Evolutionary conservation across 2,329 filamentous ascomycete species (phyloP), one percentile per base, ranked within the genome.

Genomic region (Westerdykella ornata): DNA sequence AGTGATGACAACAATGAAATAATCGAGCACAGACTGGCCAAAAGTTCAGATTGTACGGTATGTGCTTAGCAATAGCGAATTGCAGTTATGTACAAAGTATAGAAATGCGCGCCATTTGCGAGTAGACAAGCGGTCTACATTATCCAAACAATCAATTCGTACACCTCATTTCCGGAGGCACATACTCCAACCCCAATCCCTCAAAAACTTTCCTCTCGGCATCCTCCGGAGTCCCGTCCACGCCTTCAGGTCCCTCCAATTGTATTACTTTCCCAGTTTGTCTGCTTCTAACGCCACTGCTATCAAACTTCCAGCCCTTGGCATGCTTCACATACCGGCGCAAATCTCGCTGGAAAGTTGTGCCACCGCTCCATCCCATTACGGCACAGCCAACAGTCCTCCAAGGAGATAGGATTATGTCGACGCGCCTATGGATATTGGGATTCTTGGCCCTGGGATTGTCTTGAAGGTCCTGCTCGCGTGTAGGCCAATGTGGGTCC

Each of bases 361-460:
- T 94, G 1, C 82, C 90, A 1, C 88, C 86, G 13, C 79, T 84
- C 92, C 90, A 97, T 1, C 88, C 89, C 14, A 90, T 69, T 3
- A 97, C 75, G 0, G 89, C 90, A 53, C 88, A 96, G 0, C 92
- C 90, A 0, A 85, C 81, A 0, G 88, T 94, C 42, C 81, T 82
- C 86, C 90, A 96, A 0, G 89, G 88, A 16, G 80, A 81, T 46
- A 97, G 73, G 51, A 97, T 90, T 43, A 97, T 95, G 59, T 97
- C 90, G 1, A 97, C 89, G 35, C 90, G 76, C 15, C 88, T 79
- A 59, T 95, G 90, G 1, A 77, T 75, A 52, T 88, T 87, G 0
- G 80, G 75, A 45, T 88, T 89, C 55, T 76, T 78, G 1, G 67
- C 63, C 36, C 62, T 59, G 1, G 65, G 52, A 35, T 69, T 54